Conservation (phyloP, 2,329 filamentous ascomycete genomes). For the Neocucurbitaria cava region DNA sequence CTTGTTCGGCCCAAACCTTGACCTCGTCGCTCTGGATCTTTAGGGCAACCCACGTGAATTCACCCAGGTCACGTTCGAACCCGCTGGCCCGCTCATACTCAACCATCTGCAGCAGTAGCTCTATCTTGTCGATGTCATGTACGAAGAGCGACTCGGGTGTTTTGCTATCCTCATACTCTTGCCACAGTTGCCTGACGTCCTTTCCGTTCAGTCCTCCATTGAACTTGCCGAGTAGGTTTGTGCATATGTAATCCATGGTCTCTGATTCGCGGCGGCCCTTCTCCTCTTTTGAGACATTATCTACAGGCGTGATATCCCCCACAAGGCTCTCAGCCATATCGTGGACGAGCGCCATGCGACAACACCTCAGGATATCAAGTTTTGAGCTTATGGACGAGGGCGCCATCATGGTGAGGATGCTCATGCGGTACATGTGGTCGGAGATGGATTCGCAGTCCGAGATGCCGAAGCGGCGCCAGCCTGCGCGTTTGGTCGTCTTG, state of each 20-base stretch:
- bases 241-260: slow-evolving; percentile 91
- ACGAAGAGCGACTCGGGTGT: slow-evolving; percentile 89
- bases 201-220: slow-evolving; percentile 72
- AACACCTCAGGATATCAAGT: slow-evolving; percentile 82
- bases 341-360: slow-evolving; percentile 94
- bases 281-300: slow-evolving; percentile 82
- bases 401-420: slow-evolving; percentile 90
- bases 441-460: slow-evolving; percentile 82
- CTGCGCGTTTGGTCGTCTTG: slow-evolving; percentile 95
- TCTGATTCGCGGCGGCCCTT: slow-evolving; percentile 86
- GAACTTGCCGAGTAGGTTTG: slow-evolving; percentile 74
- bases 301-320: slow-evolving; percentile 94
- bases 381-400: slow-evolving; percentile 74
- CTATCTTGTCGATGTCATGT: slow-evolving; percentile 97
- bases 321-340: slow-evolving; percentile 97
- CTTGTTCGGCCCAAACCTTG: slow-evolving; percentile 76
- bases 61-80: slow-evolving; percentile 75
- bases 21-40: slow-evolving; percentile 79
- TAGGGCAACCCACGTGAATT: slow-evolving; percentile 82
- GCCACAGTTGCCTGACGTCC: slow-evolving; percentile 82
- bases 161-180: slow-evolving; percentile 90
- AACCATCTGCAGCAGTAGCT: slow-evolving; percentile 91
- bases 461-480: slow-evolving; percentile 91
- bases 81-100: slow-evolving; percentile 85
- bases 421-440: slow-evolving; percentile 99